Conservation (phyloP, 1,284 basidiomycete genomes). For the Wallemia mellicola region DNA sequence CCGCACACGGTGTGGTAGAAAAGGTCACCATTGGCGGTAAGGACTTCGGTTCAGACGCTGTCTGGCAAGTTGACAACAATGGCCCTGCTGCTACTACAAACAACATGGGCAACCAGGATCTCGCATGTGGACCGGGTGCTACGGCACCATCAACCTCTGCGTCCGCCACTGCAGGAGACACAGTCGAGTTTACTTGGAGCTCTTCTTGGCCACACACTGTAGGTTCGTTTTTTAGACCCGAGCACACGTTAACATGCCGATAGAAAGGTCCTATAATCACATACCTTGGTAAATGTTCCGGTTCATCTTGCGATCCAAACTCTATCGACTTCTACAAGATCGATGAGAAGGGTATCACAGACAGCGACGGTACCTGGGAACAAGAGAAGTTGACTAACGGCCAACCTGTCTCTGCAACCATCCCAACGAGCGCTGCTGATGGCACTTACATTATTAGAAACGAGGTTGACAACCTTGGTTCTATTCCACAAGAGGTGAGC, state of each 20-base stretch:
- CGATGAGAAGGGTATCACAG: neutral
- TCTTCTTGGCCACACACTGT: neutral
- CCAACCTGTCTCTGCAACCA: neutral
- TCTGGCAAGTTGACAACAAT: neutral
- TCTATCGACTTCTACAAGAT: neutral
- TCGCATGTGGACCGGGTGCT: neutral
- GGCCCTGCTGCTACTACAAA: neutral
- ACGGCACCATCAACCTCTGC: neutral
- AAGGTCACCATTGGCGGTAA: neutral
- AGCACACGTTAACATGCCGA: too few species aligned
- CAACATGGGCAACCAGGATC: neutral
- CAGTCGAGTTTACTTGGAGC: neutral
- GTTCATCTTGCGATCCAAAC: neutral
- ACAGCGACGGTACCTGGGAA: neutral
- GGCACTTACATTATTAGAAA: neutral
- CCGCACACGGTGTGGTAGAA: neutral
- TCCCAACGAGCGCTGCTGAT: neutral
- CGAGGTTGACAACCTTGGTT: neutral
- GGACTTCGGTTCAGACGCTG: neutral
- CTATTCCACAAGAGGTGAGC: slow-evolving; percentile 1
- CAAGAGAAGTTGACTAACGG: neutral
- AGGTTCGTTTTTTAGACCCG: too few species aligned
- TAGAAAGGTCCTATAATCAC: neutral
- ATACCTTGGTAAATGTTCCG: neutral
- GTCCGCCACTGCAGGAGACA: neutral